These are phyloP conservation scores for Chrysochromulina tobinii DNA, from an alignment of 78 protist genomes.

Conservation along the genomic window DNA sequence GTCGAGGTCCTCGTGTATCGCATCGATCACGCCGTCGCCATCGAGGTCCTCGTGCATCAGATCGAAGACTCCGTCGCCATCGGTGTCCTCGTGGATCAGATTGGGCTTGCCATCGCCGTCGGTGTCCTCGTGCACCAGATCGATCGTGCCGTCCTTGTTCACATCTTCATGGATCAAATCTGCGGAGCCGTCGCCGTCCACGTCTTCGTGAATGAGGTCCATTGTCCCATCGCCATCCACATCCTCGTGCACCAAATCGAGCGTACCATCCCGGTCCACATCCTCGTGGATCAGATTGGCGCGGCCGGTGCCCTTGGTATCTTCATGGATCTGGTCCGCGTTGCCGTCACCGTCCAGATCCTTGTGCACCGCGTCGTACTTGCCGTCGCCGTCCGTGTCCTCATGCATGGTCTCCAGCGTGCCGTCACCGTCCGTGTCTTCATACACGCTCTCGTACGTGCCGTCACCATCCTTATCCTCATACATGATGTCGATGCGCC, in stretches of 20 bases:
- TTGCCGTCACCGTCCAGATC: constrained; percentile 18
- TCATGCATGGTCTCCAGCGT: not conserved
- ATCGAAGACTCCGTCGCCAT: constrained; percentile 30
- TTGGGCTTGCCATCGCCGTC: constrained; percentile 5
- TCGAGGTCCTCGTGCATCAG: constrained; percentile 26
- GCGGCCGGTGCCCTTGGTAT: not conserved
- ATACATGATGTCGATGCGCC: not conserved
- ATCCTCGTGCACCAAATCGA: constrained; percentile 26
- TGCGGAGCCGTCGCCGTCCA: not conserved
- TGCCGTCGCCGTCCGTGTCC: constrained; percentile 18
- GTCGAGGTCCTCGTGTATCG: not conserved
- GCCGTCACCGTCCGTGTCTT: constrained; percentile 24
- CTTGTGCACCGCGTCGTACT: not conserved
- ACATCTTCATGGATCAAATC: not conserved
- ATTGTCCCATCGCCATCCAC: not conserved
- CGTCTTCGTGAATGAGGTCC: constrained; percentile 12
- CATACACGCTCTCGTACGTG: not conserved
- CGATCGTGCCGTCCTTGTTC: not conserved
- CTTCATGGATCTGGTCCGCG: not conserved
- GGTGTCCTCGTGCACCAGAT: constrained; percentile 3
- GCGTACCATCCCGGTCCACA: not conserved
- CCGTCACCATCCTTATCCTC: constrained; percentile 18
- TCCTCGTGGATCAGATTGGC: not conserved
- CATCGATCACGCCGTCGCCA: not conserved
- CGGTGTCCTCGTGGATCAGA: not conserved